Evolutionary conservation across 345 rosid genomes (phyloP).

Genomic region (Hibiscus tridactylites): DNA sequence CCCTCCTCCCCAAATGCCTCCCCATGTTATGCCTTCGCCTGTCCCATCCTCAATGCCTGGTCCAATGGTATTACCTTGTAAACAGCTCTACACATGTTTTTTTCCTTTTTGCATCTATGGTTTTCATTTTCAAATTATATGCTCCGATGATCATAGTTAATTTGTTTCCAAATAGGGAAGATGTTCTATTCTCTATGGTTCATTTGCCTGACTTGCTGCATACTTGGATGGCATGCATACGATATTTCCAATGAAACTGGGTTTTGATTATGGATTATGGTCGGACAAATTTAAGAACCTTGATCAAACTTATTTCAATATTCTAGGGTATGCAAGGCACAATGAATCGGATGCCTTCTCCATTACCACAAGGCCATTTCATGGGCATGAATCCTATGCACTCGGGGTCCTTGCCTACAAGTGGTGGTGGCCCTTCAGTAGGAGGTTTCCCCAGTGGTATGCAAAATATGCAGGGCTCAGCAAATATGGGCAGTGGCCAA

Average conservation of each 20-base stretch:
- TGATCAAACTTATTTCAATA: not conserved
- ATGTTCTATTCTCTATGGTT: not conserved
- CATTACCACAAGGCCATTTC: conserved; percentile 71
- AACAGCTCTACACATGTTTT: not conserved
- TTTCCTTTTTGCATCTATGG: not conserved
- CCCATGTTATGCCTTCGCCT: conserved; percentile 47
- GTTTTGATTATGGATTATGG: not conserved
- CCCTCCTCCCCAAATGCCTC: conserved; percentile 73
- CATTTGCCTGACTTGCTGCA: not conserved
- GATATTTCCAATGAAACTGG: not conserved
- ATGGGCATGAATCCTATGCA: conserved; percentile 75
- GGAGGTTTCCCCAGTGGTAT: conserved; percentile 62
- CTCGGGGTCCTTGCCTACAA: conserved; percentile 41
- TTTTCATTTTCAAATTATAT: not conserved
- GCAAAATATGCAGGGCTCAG: conserved; percentile 73
- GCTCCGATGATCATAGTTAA: not conserved
- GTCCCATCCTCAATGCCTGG: conserved; percentile 40
- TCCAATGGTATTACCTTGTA: conserved; percentile 53
- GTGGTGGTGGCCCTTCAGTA: conserved; percentile 42
- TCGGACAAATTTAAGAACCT: not conserved
- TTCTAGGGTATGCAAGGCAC: conserved; percentile 78
- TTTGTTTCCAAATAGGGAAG: not conserved
- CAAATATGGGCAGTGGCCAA: conserved; percentile 38
- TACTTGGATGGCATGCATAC: not conserved
- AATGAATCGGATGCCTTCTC: conserved; percentile 70